Conservation (phyloP, 208 protist genomes). For the Phytomonas francai region DNA sequence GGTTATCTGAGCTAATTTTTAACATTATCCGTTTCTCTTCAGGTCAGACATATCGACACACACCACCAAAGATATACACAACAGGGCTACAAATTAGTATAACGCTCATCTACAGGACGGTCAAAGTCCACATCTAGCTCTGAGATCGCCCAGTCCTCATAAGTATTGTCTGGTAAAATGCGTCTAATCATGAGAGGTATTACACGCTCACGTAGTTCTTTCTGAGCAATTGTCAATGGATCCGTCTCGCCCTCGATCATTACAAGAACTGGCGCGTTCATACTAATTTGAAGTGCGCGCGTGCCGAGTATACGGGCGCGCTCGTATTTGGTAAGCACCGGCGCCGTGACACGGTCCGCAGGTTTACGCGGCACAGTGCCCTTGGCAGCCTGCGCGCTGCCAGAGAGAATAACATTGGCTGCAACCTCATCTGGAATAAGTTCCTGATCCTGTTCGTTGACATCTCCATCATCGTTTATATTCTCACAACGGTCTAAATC, state of each 20-base stretch:
- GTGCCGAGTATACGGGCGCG: slow-evolving; percentile 96
- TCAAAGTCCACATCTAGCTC: slow-evolving; percentile 88
- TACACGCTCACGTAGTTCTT: slow-evolving; percentile 94
- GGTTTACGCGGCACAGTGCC: slow-evolving; percentile 28
- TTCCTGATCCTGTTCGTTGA: slow-evolving; percentile 16
- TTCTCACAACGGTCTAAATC: slow-evolving; percentile 13
- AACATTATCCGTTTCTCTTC: neutral
- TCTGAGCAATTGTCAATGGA: slow-evolving; percentile 96
- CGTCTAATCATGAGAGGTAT: slow-evolving; percentile 98
- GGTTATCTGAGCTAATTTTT: neutral
- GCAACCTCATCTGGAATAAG: slow-evolving; percentile 40
- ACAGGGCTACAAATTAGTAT: slow-evolving; percentile 57
- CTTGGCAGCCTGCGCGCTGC: slow-evolving; percentile 32
- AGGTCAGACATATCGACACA: neutral
- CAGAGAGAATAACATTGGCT: slow-evolving; percentile 47
- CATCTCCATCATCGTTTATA: slow-evolving; percentile 25
- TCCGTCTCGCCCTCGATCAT: slow-evolving; percentile 96
- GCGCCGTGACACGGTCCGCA: slow-evolving; percentile 89
- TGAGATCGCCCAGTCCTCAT: slow-evolving; percentile 88
- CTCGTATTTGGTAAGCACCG: slow-evolving; percentile 99
- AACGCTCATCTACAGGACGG: slow-evolving; percentile 75
- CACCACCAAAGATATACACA: slow-evolving; percentile 3
- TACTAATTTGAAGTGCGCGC: slow-evolving; percentile 97
- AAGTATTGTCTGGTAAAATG: slow-evolving; percentile 92
- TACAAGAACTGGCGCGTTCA: slow-evolving; percentile 97